Conservation (phyloP, 2,329 filamentous ascomycete genomes). For the Penicillium nordicum region DNA sequence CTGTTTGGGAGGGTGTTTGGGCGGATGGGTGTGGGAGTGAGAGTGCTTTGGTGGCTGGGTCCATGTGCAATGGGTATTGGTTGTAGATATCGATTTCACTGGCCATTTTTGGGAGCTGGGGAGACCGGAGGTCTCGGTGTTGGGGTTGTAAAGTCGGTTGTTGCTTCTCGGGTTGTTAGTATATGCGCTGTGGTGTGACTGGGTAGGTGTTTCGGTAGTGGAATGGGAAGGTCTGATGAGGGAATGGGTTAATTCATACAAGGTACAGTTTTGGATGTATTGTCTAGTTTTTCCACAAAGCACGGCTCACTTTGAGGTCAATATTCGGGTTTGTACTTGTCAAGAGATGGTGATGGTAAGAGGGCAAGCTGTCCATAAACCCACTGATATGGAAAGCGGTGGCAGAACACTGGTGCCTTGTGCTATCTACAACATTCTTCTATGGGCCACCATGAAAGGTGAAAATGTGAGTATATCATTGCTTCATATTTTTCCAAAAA, state of each 20-base stretch:
- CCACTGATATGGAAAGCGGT: conserved; percentile 17
- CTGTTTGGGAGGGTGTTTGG: conserved; percentile 42
- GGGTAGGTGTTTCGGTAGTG: neutral
- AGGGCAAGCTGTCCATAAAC: conserved; percentile 26
- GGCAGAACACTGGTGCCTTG: conserved; percentile 16
- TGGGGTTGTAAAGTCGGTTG: neutral
- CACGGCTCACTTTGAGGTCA: neutral
- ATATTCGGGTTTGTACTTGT: neutral
- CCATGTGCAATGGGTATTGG: conserved; percentile 74
- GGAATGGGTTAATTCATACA: neutral
- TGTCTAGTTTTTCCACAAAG: neutral
- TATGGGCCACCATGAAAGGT: neutral
- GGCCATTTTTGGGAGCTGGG: conserved; percentile 22
- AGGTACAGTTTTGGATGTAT: neutral
- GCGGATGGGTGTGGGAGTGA: conserved; percentile 47
- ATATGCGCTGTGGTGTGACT: neutral
- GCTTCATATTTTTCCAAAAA: too few relatives aligned
- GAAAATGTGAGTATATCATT: neutral
- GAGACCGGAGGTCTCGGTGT: conserved; percentile 4
- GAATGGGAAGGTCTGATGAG: neutral
- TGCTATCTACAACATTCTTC: neutral
- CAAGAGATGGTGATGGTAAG: conserved; percentile 8
- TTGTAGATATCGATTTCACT: conserved; percentile 57
- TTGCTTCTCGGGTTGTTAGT: conserved; percentile 3
- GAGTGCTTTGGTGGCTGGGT: conserved; percentile 77